These are phyloP conservation scores for Beauveria caledonica DNA, from an alignment of 2,329 filamentous ascomycete genomes.

Conservation along the genomic window DNA sequence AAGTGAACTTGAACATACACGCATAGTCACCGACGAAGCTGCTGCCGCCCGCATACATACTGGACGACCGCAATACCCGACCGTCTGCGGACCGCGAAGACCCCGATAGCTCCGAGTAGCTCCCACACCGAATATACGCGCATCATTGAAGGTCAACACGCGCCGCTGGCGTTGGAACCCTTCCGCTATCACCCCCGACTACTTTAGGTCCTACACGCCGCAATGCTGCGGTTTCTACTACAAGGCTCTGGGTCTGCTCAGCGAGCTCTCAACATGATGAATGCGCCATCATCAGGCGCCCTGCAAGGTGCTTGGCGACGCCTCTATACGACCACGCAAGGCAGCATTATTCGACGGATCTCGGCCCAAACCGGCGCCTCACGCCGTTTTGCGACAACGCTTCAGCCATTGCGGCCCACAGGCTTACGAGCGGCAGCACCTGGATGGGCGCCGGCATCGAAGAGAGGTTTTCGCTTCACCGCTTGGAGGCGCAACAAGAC, in stretches of 20 bases:
- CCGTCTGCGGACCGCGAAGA: background rate
- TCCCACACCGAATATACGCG: background rate
- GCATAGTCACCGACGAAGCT: background rate
- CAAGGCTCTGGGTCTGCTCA: background rate
- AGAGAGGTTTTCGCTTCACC: slow-evolving; percentile 28
- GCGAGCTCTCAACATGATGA: background rate
- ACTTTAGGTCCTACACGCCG: background rate
- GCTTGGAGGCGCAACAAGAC: slow-evolving; percentile 23
- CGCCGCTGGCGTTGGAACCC: background rate
- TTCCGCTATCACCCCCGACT: background rate
- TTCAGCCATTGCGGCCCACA: background rate
- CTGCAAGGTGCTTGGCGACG: slow-evolving; percentile 8
- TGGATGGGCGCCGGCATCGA: background rate
- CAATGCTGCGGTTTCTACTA: slow-evolving; percentile 3
- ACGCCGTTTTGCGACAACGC: background rate
- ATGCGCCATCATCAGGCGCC: slow-evolving; percentile 1
- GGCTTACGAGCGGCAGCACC: background rate
- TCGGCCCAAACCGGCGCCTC: background rate
- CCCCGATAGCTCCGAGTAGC: slow-evolving; percentile 11
- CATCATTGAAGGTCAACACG: background rate
- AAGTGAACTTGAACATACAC: background rate
- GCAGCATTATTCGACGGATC: background rate
- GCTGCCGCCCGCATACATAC: background rate
- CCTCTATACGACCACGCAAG: background rate
- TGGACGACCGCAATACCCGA: background rate